Evolutionary conservation across 495 filamentous ascomycete species (phyloP).

Genomic region (Hypoxylon fuscum): DNA sequence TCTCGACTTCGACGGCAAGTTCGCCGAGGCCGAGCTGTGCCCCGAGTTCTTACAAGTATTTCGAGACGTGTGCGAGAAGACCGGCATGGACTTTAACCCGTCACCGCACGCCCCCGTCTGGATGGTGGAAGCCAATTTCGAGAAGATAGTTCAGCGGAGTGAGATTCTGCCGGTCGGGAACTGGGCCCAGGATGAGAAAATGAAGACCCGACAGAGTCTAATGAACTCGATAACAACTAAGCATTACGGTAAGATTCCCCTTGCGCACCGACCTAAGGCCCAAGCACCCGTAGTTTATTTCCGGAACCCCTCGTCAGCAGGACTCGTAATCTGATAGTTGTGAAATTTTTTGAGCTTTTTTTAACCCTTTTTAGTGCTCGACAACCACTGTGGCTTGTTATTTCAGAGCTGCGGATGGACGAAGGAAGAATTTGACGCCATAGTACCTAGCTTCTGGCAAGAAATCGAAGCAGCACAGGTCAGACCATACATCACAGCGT

Average conservation of each 20-base stretch:
- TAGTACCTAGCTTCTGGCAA: slow-evolving; percentile 34
- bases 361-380: slow-evolving; percentile 22
- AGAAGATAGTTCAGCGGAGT: slow-evolving; percentile 59
- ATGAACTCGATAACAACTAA: slow-evolving; percentile 36
- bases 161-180: slow-evolving; percentile 37
- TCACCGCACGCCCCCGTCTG: slow-evolving; percentile 47
- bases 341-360: neutral
- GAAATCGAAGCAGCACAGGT: slow-evolving; percentile 19
- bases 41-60: slow-evolving; percentile 47
- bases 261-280: no score
- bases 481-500: slow-evolving; percentile 42
- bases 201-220: slow-evolving; percentile 29
- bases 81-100: slow-evolving; percentile 53
- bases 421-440: slow-evolving; percentile 31
- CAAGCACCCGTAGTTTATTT: no score
- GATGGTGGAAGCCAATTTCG: slow-evolving; percentile 64
- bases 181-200: slow-evolving; percentile 46
- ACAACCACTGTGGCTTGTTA: slow-evolving; percentile 38
- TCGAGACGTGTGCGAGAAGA: slow-evolving; percentile 47
- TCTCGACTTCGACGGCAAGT: slow-evolving; percentile 58
- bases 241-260: slow-evolving; percentile 38
- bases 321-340: no score
- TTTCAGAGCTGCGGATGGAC: slow-evolving; percentile 42
- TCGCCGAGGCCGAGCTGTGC: slow-evolving; percentile 63
- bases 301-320: neutral